Evolutionary conservation across 148 eudicot genomes (phyloP).

Genomic region (Simmondsia chinensis): DNA sequence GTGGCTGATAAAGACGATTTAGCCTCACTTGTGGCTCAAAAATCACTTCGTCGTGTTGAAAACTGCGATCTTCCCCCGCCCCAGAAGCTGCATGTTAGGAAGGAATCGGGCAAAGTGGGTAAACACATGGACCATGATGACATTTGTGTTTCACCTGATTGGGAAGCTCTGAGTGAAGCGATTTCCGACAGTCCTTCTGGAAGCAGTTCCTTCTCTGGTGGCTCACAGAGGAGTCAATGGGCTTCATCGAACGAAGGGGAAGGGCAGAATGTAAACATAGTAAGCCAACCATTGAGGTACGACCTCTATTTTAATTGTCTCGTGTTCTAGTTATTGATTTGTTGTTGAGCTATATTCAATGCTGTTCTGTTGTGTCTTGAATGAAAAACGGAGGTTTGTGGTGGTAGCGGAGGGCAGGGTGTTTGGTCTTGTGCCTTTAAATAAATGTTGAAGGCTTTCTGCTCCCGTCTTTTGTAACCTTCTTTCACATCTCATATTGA

Average conservation of each 20-base stretch:
- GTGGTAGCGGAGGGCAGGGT: no score
- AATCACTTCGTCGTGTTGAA: slow-evolving; percentile 51
- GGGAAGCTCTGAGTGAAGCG: slow-evolving; percentile 17
- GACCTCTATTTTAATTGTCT: background rate
- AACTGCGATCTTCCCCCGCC: slow-evolving; percentile 87
- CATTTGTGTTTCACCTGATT: slow-evolving; percentile 22
- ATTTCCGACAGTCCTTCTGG: slow-evolving; percentile 3
- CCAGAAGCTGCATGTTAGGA: slow-evolving; percentile 30
- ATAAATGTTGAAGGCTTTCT: no score
- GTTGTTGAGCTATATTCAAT: no score
- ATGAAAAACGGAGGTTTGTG: no score
- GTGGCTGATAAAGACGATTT: slow-evolving; percentile 58
- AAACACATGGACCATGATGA: slow-evolving; percentile 20
- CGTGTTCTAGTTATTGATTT: no score
- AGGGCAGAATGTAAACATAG: slow-evolving; percentile 5
- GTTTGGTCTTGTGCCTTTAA: no score
- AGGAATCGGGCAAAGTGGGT: slow-evolving; percentile 15
- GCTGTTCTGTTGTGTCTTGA: no score
- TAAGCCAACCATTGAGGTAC: slow-evolving; percentile 31
- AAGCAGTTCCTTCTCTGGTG: slow-evolving; percentile 17
- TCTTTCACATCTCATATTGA: no score
- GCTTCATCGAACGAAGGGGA: slow-evolving; percentile 17
- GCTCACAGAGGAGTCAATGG: slow-evolving; percentile 15
- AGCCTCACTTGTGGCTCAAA: slow-evolving; percentile 72
- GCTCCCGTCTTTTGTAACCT: no score